Evolutionary conservation across 768 basidiomycete species (phyloP), one percentile per base, ranked within the genome.

Genomic region (Paxillus rubicundulus): DNA sequence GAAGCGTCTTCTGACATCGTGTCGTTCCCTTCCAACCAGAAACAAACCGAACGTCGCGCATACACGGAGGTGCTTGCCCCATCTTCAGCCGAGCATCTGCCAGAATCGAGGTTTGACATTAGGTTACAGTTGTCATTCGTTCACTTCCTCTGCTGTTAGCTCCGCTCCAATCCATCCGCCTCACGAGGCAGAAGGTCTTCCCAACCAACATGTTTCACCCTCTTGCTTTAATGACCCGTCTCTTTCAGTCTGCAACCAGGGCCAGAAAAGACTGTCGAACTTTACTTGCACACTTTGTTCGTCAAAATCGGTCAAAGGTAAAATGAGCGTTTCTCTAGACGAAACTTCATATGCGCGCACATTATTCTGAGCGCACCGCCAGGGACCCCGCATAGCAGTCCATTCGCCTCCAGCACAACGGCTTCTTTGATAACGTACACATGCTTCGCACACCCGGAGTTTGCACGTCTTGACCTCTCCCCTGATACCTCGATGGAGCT

Each of bases 261-360:
- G 57, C 24, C 12, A 7, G n/a, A 49, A 24, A 28, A 37, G 40
- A 32, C 36, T 9, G 27, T 61, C 57, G 39, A 10, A 46, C n/a
- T 61, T 57, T 47, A 49, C 61, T 8, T 61, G 63, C 45, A 30
- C 52, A 13, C 57, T 70, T 12, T 70, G 68, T 33, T 56, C 53
- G 6, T 33, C 38, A 2, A 24, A 42, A 37, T 16, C 51, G 14
- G 8, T 24, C 5, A 45, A 66, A 68, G 66, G 66, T 67, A 50
- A 63, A 32, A 53, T 41, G 18, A 43, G 20, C 7, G n/a, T 52
- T 27, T 45, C 37, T 45, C 38, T n/a, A 34, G 36, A 42, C 5
- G 16, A 49, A 47, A 41, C 41, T 43, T 47, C 30, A 42, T 62
- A 41, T 65, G 60, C 60, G 65, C 57, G 47, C 42, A 14, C n/a